Base-by-base conservation (phyloP, 768 basidiomycete species). In the Clavaria fumosa region DNA sequence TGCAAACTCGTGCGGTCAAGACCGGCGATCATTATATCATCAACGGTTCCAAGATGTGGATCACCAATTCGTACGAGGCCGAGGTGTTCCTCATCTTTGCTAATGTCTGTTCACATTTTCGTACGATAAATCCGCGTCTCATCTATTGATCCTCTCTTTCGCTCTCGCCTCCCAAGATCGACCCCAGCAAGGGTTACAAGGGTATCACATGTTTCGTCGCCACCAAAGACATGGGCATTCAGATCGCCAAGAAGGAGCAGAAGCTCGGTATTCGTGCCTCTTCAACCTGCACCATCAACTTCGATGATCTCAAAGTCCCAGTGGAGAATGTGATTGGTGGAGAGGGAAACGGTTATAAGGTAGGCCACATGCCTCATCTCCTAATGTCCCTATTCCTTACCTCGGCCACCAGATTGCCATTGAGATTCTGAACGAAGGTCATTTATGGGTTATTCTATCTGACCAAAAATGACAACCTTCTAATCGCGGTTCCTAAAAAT, bases 31-130 rank as follows among this genome's bases (percentile, higher is more conserved):
- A 78, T 54, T 97, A 80, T 71, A 62, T 89, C 21, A 54, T 99
- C 37, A 91, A 89, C 47, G 95, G 95, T n/a, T 85, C 86, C 39
- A 99, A 99, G 66, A 91, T 93, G 90, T 95, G 90, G 90, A 95
- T 96, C 42, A 93, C 90, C 18, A 96, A 96, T 59, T 91, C 89
- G 1, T 70, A 75, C 41, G 88, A 91, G 57, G 89, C 88, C 1
- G 84, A 89, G 32, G 68, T 91, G 27, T 84, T 83, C 64, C 76
- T 93, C 47, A 83, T 97, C 34, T 97, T 99, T 44, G 95, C 95
- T 36, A 99, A 86, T 44, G 86, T 89, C 40, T 42, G 72, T 53
- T 31, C 7, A 18, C 24, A 39, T 23, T 36, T 23, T 26, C n/a
- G n/a, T n/a, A n/a, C n/a, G n/a, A n/a, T n/a, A n/a, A n/a, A n/a